Base-by-base conservation (phyloP, 148 eudicot species). In the Camellia japonica region DNA sequence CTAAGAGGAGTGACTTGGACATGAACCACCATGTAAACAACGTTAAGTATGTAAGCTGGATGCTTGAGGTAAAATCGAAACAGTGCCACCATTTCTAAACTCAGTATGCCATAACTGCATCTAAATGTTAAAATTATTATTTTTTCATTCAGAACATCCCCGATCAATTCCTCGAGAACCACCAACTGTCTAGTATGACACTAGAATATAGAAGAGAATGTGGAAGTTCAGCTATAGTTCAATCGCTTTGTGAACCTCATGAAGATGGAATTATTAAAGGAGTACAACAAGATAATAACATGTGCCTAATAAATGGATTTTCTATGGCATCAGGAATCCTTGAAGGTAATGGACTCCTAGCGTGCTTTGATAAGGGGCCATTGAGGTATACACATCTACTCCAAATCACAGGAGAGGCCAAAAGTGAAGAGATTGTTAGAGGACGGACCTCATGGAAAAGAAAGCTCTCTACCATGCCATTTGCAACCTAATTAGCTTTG, bases 11-110 rank as follows among this genome's bases (percentile, higher is more conserved):
- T 68, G 95, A 91, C 79, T 85, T 93, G 85, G 97, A 93, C 85
- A 90, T 93, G 81, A 93, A 93, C 83, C 89, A 93, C 23, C 95
- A 93, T 65, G 97, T 92, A 46, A 92, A 91, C 83, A 90, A 93
- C 68, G 93, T 89, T 10, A 93, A 91, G 82, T 91, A 87, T 47
- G 82, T 90, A 19, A 72, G 90, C 52, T 93, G 97, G 97, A 89
- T 93, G 90, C 91, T 93, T 11, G 97, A 91, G 95, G 97, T 93
- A 91, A 79, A 76, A 19, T 6, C 6, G 15, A 72, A 72, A 72
- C 13, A 72, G 5, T 72, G 8, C 23, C 13, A 72, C 4, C 3
- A 44, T 2, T 30, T 55, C n/a, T 19, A 42, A 30, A 10, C 6
- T 13, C 3, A 15, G 20, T 15, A 18, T 18, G 5, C 64, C 20